Conservation (phyloP, 192 early-diverging fungal species). For the Phycomyces nitens region DNA sequence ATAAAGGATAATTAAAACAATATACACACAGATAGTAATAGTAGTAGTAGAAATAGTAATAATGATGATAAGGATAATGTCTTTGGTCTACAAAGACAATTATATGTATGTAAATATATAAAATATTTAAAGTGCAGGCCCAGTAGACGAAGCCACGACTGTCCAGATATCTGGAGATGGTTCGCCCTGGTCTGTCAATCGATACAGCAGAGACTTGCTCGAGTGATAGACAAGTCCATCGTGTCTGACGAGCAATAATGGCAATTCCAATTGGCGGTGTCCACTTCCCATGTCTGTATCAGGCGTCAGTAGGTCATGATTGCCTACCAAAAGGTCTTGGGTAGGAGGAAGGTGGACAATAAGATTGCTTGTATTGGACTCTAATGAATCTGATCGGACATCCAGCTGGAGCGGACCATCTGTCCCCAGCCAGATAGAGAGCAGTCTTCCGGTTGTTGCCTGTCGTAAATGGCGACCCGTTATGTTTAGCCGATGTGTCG, state of each 20-base stretch:
- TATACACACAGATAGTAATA: too few relatives aligned
- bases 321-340: constrained; percentile 33
- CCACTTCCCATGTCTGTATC: constrained; percentile 7
- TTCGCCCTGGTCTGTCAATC: neutral
- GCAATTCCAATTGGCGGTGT: constrained; percentile 20
- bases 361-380: constrained; percentile 1
- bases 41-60: too few relatives aligned
- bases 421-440: constrained; percentile 48
- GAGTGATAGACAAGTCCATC: constrained; percentile 34
- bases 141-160: constrained; percentile 8
- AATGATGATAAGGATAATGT: too few relatives aligned
- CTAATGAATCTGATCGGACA: constrained; percentile 21
- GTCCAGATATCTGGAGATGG: constrained; percentile 19
- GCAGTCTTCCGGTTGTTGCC: constrained; percentile 11
- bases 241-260: constrained; percentile 27
- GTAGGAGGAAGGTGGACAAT: constrained; percentile 16
- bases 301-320: constrained; percentile 29
- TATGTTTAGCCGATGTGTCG: constrained; percentile 36
- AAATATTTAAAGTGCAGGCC: too few relatives aligned
- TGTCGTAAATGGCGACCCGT: too few relatives aligned
- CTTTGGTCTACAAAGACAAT: too few relatives aligned
- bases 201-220: constrained; percentile 24
- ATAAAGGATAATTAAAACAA: too few relatives aligned
- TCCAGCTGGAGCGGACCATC: constrained; percentile 37
- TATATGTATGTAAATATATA: too few relatives aligned